phyloP scores from a whole-genome alignment of 129 eudicot species.

The Solidago caesia region DNA sequence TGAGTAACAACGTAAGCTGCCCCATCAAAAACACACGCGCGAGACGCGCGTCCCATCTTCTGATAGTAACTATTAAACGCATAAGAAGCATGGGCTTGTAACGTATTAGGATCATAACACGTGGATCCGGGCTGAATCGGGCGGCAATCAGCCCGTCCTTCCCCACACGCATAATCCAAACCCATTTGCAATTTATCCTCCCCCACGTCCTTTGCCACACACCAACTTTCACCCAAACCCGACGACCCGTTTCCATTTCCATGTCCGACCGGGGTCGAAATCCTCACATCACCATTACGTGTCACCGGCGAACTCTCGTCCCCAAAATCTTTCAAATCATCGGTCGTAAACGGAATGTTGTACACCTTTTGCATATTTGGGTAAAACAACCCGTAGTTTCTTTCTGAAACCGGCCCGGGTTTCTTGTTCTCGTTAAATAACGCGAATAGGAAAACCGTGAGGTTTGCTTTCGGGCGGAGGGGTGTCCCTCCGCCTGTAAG shows the following conservation, averaged over 20 bases:
- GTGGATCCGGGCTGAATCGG: conserved; percentile 85
- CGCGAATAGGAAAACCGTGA: conserved; percentile 83
- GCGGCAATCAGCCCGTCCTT: conserved; percentile 92
- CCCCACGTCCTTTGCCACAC: conserved; percentile 76
- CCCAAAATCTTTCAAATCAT: conserved; percentile 44
- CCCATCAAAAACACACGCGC: conserved; percentile 74
- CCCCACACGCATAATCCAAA: conserved; percentile 93
- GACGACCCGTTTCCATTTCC: conserved; percentile 32
- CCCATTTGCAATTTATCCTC: conserved; percentile 67
- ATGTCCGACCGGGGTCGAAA: conserved; percentile 29
- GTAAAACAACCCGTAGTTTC: conserved; percentile 85
- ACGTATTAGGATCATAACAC: conserved; percentile 85
- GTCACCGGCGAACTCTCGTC: conserved; percentile 35
- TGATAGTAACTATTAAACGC: conserved; percentile 95
- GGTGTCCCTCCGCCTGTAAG: conserved; percentile 91
- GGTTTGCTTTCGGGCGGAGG: conserved; percentile 60
- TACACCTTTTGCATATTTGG: conserved; percentile 72
- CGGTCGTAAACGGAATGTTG: conserved; percentile 62
- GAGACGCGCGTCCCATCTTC: conserved; percentile 64
- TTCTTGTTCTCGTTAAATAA: conserved; percentile 88
- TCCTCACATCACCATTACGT: conserved; percentile 19
- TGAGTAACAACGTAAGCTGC: conserved; percentile 63
- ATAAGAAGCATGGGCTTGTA: conserved; percentile 80
- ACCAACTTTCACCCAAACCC: conserved; percentile 59
- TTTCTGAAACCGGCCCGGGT: conserved; percentile 66